A percentile compares a stretch with the other conserved stretches of the same genome.
Evolutionary conservation across 208 protist species (phyloP).

Genomic region (Entamoeba dispar): DNA sequence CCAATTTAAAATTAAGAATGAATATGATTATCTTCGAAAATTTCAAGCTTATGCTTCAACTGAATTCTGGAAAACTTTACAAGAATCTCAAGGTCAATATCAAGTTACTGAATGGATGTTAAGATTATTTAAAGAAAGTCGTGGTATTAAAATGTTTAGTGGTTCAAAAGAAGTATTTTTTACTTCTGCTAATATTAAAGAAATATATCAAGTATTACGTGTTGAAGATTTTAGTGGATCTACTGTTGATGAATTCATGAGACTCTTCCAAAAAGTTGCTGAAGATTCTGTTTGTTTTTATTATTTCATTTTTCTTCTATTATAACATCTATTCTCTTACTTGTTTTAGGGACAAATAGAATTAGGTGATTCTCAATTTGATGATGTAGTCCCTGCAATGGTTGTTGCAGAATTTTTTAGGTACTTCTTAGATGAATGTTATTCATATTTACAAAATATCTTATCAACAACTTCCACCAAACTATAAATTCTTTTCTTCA

Average conservation of each 20-base stretch:
- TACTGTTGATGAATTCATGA: neutral
- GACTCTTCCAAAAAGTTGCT: neutral
- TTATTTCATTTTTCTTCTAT: too few species aligned
- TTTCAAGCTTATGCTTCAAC: neutral
- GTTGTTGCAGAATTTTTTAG: neutral
- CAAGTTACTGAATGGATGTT: neutral
- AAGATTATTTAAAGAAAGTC: neutral
- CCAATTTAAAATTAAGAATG: neutral
- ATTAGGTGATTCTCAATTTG: neutral
- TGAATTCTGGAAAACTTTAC: neutral
- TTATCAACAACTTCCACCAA: neutral
- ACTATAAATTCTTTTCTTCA: neutral
- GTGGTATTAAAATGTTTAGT: neutral
- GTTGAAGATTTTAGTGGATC: neutral
- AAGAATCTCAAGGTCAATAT: neutral
- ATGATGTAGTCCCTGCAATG: neutral
- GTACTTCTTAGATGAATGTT: neutral
- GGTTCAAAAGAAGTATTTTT: neutral
- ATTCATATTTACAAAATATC: neutral
- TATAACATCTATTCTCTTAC: too few species aligned
- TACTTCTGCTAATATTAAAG: neutral
- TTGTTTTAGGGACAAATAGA: neutral
- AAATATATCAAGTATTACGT: neutral
- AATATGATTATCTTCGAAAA: neutral
- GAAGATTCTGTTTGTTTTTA: neutral